phyloP scores from a whole-genome alignment of 495 filamentous ascomycete genomes.

The Talaromyces thailandensis region DNA sequence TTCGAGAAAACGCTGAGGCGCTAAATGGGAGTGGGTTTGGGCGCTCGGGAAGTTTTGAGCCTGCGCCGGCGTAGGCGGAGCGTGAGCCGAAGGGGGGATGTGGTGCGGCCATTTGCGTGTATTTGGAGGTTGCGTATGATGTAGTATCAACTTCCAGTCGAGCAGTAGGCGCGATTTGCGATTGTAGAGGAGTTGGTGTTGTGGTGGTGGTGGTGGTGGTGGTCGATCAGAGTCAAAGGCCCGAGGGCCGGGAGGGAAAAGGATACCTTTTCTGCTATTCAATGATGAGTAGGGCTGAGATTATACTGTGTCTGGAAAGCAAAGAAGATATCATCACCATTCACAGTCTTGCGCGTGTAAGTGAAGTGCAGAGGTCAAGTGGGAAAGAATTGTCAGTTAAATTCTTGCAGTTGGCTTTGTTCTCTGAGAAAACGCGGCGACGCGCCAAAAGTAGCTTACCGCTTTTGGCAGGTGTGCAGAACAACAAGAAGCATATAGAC shows the following conservation, averaged over 20 bases:
- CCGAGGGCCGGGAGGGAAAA: background rate
- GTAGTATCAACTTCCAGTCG: no score
- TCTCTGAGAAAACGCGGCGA: background rate
- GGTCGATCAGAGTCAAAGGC: background rate
- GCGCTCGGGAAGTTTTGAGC: slow-evolving; percentile 42
- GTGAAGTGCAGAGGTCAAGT: background rate
- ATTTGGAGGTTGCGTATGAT: no score
- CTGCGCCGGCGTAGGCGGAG: slow-evolving; percentile 30
- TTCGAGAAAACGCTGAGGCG: slow-evolving; percentile 36
- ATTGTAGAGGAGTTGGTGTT: background rate
- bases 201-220: background rate
- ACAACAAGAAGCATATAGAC: no score
- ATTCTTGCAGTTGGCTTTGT: background rate
- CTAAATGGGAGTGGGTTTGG: slow-evolving; percentile 37
- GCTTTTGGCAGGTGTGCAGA: slow-evolving; percentile 1
- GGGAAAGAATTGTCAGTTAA: background rate
- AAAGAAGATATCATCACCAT: no score
- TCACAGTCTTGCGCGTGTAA: background rate
- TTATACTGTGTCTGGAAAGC: no score
- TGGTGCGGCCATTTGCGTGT: slow-evolving; percentile 28
- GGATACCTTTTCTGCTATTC: background rate
- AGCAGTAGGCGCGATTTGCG: background rate
- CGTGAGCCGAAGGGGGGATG: slow-evolving; percentile 41
- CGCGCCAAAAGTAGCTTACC: slow-evolving; percentile 1
- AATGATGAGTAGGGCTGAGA: background rate